phyloP scores from a whole-genome alignment of 164 flowering plant genomes.

The Paratinospora sagittata region DNA sequence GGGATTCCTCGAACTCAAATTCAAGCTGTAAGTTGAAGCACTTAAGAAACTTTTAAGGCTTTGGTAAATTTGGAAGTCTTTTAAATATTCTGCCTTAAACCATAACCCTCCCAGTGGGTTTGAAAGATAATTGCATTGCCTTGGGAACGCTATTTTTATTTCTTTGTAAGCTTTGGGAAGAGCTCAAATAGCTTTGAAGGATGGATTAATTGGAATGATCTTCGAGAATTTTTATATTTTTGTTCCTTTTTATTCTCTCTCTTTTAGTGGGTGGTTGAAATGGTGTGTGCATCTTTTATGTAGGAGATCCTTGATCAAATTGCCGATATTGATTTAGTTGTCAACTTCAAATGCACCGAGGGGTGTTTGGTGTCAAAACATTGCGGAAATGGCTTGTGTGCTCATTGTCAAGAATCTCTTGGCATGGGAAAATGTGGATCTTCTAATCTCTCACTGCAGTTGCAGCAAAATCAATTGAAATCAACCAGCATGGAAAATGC shows the following conservation, averaged over 20 bases:
- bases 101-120: too few species aligned
- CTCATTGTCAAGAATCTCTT: conserved; percentile 25
- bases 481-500: conserved; percentile 14
- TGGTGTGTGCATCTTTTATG: neutral
- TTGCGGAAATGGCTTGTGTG: conserved; percentile 27
- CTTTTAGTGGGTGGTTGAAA: neutral
- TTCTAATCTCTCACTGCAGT: conserved; percentile 12
- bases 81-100: too few species aligned
- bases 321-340: conserved; percentile 54
- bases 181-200: too few species aligned
- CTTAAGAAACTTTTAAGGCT: neutral
- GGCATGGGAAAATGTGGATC: conserved; percentile 14
- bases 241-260: too few species aligned
- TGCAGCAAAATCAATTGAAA: conserved; percentile 11
- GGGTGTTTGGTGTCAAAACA: conserved; percentile 28
- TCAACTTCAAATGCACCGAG: conserved; percentile 49
- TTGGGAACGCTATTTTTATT: too few species aligned
- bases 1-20: conserved; percentile 72
- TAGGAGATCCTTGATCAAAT: conserved; percentile 61
- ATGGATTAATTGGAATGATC: too few species aligned
- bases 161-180: too few species aligned
- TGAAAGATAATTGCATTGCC: too few species aligned
- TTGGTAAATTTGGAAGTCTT: too few species aligned
- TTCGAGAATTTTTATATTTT: too few species aligned
- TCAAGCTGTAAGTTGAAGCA: conserved; percentile 68